A percentile compares a stretch with the other conserved stretches of the same genome.
These are phyloP conservation scores for Aspergillus saccharolyticus DNA, from an alignment of 495 filamentous ascomycete genomes.

Conservation along the genomic window DNA sequence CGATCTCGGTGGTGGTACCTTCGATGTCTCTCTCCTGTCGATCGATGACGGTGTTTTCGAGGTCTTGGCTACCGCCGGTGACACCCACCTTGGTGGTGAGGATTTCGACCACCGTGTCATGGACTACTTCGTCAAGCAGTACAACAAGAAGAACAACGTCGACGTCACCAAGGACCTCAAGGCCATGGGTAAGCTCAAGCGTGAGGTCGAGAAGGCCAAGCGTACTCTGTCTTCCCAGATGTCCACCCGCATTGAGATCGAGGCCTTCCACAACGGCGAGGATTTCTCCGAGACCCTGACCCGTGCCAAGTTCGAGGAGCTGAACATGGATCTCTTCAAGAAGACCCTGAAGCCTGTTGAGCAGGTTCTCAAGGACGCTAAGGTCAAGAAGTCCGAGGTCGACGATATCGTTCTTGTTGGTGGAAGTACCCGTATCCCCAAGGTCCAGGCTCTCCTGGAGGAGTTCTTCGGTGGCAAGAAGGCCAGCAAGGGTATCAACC, in stretches of 20 bases:
- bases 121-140: slow-evolving; percentile 94
- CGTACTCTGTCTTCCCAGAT: slow-evolving; percentile 97
- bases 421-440: slow-evolving; percentile 95
- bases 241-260: slow-evolving; percentile 97
- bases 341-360: slow-evolving; percentile 98
- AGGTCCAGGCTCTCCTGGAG: slow-evolving; percentile 90
- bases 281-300: slow-evolving; percentile 99
- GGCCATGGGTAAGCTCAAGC: slow-evolving; percentile 99
- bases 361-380: slow-evolving; percentile 90
- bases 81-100: slow-evolving; percentile 98
- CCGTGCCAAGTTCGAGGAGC: slow-evolving; percentile 98
- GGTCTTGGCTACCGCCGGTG: slow-evolving; percentile 96
- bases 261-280: slow-evolving; percentile 92
- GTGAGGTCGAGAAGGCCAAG: slow-evolving; percentile 99
- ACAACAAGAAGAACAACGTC: slow-evolving; percentile 97
- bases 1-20: slow-evolving; percentile 99
- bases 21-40: slow-evolving; percentile 97
- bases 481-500: slow-evolving; percentile 97
- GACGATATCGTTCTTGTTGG: slow-evolving; percentile 88
- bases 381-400: slow-evolving; percentile 81
- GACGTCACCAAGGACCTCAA: slow-evolving; percentile 93
- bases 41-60: slow-evolving; percentile 98
- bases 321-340: slow-evolving; percentile 98
- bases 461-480: slow-evolving; percentile 94
- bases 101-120: slow-evolving; percentile 99